These are phyloP conservation scores for Hamamelis virginiana DNA, from an alignment of 164 flowering plant genomes.

Conservation along the genomic window DNA sequence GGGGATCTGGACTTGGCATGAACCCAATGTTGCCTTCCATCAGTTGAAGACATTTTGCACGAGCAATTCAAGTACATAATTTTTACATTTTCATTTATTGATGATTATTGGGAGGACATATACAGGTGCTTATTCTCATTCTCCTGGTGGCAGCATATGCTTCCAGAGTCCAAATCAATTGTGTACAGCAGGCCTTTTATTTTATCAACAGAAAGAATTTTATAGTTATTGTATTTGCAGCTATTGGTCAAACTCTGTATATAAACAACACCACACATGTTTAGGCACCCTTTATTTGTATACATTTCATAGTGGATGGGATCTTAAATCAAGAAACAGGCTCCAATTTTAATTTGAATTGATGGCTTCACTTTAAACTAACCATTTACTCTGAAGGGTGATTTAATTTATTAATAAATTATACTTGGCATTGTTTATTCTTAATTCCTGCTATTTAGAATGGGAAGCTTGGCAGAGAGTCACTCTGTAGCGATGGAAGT, in stretches of 20 bases:
- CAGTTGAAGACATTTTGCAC: conserved; percentile 15
- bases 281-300: no score
- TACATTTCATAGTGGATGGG: no score
- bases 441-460: no score
- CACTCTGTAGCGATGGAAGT: no score
- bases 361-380: no score
- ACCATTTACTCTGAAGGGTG: no score
- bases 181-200: not conserved
- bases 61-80: not conserved
- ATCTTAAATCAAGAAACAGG: no score
- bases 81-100: not conserved
- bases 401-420: no score
- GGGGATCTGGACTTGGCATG: conserved; percentile 77
- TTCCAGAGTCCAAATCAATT: not conserved
- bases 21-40: conserved; percentile 71
- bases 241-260: not conserved
- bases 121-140: not conserved
- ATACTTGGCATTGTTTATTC: no score
- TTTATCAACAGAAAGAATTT: not conserved
- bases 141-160: not conserved
- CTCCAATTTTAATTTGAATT: no score
- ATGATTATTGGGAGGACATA: not conserved
- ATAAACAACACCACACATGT: not conserved
- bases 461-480: no score
- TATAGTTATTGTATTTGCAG: not conserved